Evolutionary conservation across 805 yeast genomes (phyloP).

Genomic region (Pichia manshurica): DNA sequence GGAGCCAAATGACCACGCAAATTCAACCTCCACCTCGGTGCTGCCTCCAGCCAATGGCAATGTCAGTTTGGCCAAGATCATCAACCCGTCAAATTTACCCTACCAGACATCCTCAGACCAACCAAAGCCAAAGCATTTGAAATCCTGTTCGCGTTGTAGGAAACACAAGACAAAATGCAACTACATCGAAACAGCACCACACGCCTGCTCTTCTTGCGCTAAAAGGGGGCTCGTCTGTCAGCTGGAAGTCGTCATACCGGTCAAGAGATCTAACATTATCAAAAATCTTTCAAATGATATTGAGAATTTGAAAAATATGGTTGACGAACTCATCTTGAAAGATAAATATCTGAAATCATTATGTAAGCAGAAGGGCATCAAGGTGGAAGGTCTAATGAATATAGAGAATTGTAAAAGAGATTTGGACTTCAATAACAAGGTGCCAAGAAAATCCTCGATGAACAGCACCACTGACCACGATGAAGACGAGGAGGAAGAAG

Average conservation of each 20-base stretch:
- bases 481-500: background rate
- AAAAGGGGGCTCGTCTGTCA: conserved; percentile 48
- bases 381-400: conserved; percentile 29
- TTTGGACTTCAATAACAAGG: background rate
- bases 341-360: conserved; percentile 23
- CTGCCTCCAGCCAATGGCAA: too few species aligned
- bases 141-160: conserved; percentile 60
- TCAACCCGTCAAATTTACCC: background rate
- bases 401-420: conserved; percentile 15
- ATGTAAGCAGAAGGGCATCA: conserved; percentile 25
- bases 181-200: conserved; percentile 44
- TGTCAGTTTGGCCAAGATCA: conserved; percentile 1
- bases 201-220: conserved; percentile 52
- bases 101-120: conserved; percentile 27
- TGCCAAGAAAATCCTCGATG: background rate
- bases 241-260: conserved; percentile 49
- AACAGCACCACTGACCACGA: background rate
- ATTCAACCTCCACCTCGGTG: too few species aligned
- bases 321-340: conserved; percentile 25
- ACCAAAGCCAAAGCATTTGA: conserved; percentile 39
- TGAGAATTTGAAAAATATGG: conserved; percentile 26
- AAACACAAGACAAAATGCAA: conserved; percentile 65
- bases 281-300: conserved; percentile 31
- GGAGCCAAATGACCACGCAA: too few species aligned
- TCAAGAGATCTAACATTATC: conserved; percentile 41